phyloP scores from a whole-genome alignment of 495 filamentous ascomycete species.

The Lasiosphaeria hispida region DNA sequence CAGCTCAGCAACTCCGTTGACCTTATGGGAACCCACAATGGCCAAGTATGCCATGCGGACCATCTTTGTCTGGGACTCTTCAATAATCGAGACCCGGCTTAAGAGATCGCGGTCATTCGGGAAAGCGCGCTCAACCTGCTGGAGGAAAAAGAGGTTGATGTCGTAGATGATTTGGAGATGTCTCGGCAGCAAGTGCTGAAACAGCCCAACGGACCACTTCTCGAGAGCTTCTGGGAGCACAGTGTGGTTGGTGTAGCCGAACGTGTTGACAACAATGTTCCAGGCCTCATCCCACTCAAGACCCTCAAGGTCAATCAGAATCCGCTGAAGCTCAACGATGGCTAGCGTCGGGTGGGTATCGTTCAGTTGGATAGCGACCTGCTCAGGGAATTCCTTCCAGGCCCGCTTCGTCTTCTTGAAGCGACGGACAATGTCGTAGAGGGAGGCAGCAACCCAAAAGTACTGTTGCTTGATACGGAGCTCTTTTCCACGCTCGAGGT shows the following conservation, averaged over 20 bases:
- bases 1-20: conserved; percentile 95
- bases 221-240: conserved; percentile 95
- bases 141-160: conserved; percentile 92
- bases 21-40: conserved; percentile 96
- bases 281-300: conserved; percentile 94
- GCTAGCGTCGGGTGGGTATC: conserved; percentile 97
- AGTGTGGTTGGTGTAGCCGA: conserved; percentile 97
- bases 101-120: conserved; percentile 87
- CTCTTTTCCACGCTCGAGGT: conserved; percentile 93
- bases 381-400: conserved; percentile 90
- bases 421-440: conserved; percentile 91
- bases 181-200: conserved; percentile 89
- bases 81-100: conserved; percentile 85
- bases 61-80: conserved; percentile 97
- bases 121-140: conserved; percentile 82
- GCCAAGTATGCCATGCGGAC: conserved; percentile 94
- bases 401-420: conserved; percentile 95
- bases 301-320: conserved; percentile 84
- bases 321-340: conserved; percentile 91
- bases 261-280: conserved; percentile 67
- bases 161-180: conserved; percentile 99
- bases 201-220: conserved; percentile 94
- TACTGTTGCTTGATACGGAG: conserved; percentile 98
- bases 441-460: conserved; percentile 97
- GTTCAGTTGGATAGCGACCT: conserved; percentile 96